Evolutionary conservation across 2,329 filamentous ascomycete genomes (phyloP).

Genomic region (Penicillium concentricum): DNA sequence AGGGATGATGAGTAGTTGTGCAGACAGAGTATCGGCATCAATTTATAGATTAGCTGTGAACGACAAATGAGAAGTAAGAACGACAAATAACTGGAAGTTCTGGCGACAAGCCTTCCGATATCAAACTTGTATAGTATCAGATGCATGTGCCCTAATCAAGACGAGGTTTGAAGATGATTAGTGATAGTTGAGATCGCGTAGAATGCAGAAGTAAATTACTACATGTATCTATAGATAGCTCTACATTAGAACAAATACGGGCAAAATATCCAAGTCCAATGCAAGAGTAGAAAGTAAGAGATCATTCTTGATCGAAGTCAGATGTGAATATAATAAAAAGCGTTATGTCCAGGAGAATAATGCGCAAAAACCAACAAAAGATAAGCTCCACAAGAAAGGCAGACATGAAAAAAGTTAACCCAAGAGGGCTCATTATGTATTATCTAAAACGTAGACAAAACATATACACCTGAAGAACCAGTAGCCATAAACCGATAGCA

Average conservation of each 20-base stretch:
- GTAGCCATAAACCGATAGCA: conserved; percentile 12
- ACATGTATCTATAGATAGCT: not conserved
- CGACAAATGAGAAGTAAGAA: not conserved
- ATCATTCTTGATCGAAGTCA: conserved; percentile 6
- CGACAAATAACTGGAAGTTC: not conserved
- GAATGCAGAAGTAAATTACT: not conserved
- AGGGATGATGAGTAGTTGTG: not conserved
- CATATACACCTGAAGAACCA: conserved; percentile 5
- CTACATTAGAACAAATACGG: not conserved
- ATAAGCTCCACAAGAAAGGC: conserved; percentile 4
- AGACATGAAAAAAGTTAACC: conserved; percentile 13
- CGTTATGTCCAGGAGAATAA: conserved; percentile 16
- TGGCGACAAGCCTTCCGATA: not conserved
- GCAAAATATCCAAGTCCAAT: not conserved
- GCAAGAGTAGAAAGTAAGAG: not conserved
- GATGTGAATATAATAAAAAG: conserved; percentile 11
- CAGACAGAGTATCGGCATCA: not conserved
- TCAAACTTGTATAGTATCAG: not conserved
- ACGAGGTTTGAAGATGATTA: not conserved
- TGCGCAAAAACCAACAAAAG: conserved; percentile 9
- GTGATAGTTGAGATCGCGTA: no score
- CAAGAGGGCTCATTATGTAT: conserved; percentile 44
- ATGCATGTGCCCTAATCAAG: not conserved
- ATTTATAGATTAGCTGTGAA: not conserved
- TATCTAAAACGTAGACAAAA: conserved; percentile 18